phyloP scores from a whole-genome alignment of 2,329 filamentous ascomycete species.

The Falciphora oryzae region DNA sequence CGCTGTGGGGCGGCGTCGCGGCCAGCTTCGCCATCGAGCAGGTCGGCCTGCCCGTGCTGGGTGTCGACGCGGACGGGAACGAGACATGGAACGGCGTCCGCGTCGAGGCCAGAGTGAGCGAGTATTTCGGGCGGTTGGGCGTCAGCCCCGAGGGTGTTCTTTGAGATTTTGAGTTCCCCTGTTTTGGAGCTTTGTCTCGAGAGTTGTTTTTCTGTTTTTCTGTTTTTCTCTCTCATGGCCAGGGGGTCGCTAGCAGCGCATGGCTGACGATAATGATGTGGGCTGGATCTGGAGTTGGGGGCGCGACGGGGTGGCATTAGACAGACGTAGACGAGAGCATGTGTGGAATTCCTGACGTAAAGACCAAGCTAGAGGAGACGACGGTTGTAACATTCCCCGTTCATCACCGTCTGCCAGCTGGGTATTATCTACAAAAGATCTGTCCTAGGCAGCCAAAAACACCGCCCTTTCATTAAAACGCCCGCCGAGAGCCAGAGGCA shows the following conservation, averaged over 20 bases:
- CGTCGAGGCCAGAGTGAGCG: constrained; percentile 46
- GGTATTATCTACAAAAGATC: not conserved
- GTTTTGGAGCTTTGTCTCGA: not conserved
- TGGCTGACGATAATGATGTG: too few species aligned
- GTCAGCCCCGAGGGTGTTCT: not conserved
- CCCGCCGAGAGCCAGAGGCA: not conserved
- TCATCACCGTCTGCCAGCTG: not conserved
- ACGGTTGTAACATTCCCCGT: too few species aligned
- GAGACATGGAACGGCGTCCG: constrained; percentile 58
- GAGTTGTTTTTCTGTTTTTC: not conserved
- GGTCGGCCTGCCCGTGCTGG: constrained; percentile 68
- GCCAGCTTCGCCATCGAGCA: constrained; percentile 95
- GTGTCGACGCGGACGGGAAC: constrained; percentile 32
- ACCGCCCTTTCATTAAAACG: constrained; percentile 9
- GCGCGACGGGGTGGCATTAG: not conserved
- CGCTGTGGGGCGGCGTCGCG: constrained; percentile 71
- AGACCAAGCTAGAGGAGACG: too few species aligned
- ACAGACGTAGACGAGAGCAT: not conserved
- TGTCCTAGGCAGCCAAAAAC: not conserved
- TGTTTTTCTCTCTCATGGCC: too few species aligned
- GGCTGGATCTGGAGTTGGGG: not conserved
- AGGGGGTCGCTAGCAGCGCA: too few species aligned
- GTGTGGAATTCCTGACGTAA: too few species aligned
- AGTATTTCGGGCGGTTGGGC: constrained; percentile 39
- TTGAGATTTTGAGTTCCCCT: not conserved